Conservation (phyloP, 2,329 filamentous ascomycete genomes). For the Chaetomium globosum region DNA sequence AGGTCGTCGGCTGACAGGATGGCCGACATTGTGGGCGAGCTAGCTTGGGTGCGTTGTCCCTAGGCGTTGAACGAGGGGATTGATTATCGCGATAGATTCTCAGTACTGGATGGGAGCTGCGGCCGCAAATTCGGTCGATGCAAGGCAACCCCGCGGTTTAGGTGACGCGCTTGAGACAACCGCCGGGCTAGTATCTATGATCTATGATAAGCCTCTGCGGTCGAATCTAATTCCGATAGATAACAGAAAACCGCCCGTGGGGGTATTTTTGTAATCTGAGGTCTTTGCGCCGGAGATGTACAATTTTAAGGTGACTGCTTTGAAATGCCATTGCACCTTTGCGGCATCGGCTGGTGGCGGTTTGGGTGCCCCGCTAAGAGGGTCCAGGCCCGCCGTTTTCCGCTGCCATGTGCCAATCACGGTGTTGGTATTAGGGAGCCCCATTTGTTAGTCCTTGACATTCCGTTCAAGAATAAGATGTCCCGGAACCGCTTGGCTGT, state of each 20-base stretch:
- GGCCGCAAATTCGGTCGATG: neutral
- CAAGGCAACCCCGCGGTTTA: neutral
- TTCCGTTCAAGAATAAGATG: neutral
- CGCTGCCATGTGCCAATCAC: slow-evolving; percentile 25
- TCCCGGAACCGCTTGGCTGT: too few relatives aligned
- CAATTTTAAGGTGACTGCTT: slow-evolving; percentile 30
- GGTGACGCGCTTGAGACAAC: neutral
- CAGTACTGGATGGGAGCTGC: neutral
- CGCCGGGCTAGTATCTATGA: neutral
- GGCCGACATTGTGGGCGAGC: slow-evolving; percentile 72
- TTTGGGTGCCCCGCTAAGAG: slow-evolving; percentile 24
- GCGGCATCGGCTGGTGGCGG: slow-evolving; percentile 38
- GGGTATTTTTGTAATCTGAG: slow-evolving; percentile 1
- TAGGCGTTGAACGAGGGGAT: neutral
- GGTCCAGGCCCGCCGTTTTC: slow-evolving; percentile 23
- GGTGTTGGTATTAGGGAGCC: neutral
- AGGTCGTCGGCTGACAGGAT: slow-evolving; percentile 96
- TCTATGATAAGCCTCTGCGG: neutral
- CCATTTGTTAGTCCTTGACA: neutral
- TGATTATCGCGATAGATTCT: neutral
- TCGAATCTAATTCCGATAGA: neutral
- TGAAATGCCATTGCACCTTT: slow-evolving; percentile 31
- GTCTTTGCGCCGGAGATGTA: slow-evolving; percentile 28
- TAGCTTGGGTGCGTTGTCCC: neutral
- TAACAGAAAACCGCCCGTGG: slow-evolving; percentile 4